phyloP scores from a whole-genome alignment of 2,329 filamentous ascomycete species.

The Colletotrichum sp. region DNA sequence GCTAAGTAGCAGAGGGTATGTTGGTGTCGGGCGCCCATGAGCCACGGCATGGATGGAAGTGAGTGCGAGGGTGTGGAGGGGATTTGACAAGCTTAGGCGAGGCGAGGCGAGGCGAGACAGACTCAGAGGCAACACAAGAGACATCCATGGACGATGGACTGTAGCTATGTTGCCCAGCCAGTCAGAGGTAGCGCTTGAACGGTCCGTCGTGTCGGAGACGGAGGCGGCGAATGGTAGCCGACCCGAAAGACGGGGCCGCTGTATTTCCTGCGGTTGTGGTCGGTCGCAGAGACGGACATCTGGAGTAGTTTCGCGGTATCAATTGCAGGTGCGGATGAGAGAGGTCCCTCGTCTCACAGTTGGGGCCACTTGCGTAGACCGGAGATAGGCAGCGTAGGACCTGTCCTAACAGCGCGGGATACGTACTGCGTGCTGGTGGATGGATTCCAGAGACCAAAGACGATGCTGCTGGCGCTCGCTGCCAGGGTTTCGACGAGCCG shows the following conservation, averaged over 20 bases:
- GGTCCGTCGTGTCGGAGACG: constrained; percentile 2
- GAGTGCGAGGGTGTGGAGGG: background rate
- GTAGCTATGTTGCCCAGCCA: background rate
- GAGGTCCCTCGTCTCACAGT: background rate
- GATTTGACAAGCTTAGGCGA: background rate
- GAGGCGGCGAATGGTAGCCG: background rate
- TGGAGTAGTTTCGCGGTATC: background rate
- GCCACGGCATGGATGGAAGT: background rate
- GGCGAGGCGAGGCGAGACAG: background rate
- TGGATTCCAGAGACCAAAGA: background rate
- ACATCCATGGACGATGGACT: background rate
- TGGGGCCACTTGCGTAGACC: background rate
- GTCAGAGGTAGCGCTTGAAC: background rate
- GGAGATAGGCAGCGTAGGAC: background rate
- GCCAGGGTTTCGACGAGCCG: background rate
- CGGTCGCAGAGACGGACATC: background rate
- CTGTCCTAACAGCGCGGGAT: background rate
- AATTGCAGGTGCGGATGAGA: background rate
- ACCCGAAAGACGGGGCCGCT: background rate
- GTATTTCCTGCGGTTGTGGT: background rate
- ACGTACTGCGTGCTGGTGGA: background rate
- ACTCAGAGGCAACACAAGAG: background rate
- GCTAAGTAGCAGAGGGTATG: background rate
- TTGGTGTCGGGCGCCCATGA: background rate
- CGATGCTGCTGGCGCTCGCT: background rate